These are phyloP conservation scores for Hymenoscyphus scutula DNA, from an alignment of 2,329 filamentous ascomycete genomes.

Conservation along the genomic window DNA sequence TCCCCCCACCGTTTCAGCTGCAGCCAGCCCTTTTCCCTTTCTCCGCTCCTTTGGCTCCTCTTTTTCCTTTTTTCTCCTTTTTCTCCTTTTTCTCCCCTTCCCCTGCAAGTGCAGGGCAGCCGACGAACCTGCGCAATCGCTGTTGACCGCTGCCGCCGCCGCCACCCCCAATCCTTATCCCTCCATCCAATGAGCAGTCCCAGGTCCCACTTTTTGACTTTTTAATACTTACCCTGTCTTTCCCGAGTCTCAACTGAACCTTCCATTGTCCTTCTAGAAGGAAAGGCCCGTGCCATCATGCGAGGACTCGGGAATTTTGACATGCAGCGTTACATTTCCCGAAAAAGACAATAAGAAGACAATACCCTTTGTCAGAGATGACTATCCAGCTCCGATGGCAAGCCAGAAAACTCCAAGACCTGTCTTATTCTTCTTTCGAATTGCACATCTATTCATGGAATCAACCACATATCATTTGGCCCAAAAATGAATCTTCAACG, in stretches of 20 bases:
- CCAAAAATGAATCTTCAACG: not conserved
- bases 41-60: no score
- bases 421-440: not conserved
- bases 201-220: not conserved
- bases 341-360: not conserved
- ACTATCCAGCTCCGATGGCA: not conserved
- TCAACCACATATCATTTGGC: not conserved
- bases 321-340: not conserved
- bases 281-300: conserved; percentile 3
- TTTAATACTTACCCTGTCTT: no score
- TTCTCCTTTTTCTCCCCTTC: not conserved
- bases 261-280: conserved; percentile 13
- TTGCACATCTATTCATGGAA: not conserved
- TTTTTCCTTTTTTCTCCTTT: no score
- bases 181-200: no score
- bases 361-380: not conserved
- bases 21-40: not conserved
- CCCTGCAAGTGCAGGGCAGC: no score
- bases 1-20: conserved; percentile 1
- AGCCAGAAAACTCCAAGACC: not conserved
- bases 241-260: not conserved
- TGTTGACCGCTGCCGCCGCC: no score
- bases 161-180: no score
- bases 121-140: no score
- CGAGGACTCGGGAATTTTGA: not conserved